Evolutionary conservation across 2,329 filamentous ascomycete species (phyloP), one percentile per base, ranked within the genome.

Genomic region (Xylaria sp.): DNA sequence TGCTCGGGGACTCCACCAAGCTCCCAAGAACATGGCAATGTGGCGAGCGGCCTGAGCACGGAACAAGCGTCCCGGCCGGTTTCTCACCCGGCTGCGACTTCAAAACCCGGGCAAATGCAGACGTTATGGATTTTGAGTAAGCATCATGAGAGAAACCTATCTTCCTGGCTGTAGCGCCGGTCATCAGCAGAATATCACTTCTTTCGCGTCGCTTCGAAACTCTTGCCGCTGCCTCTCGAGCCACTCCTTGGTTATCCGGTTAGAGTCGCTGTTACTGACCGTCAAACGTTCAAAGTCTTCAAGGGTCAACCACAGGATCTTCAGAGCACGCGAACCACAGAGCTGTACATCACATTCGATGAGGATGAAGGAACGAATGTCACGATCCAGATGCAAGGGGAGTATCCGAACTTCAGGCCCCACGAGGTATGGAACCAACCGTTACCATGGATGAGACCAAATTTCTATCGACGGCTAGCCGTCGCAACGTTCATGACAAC

Each of bases 121-220:
- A 76, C 75, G 8, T 71, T 79, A 48, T 78, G 74, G 74, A 78
- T 79, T 21, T 65, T 78, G 62, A 69, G 69, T 70, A 60, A 70
- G 69, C 62, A 57, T 57, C 37, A 18, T 35, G 27, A 53, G 27
- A 44, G 32, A 47, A 13, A 53, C 21, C 9, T 27, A 35, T 63
- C 21, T 44, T 27, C 44, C 13, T 47, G 23, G 13, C 21, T 16
- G 51, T 50, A 29, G 48, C 23, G 18, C 35, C 60, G 47, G 54
- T 50, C 42, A 44, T 50, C 42, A 44, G 55, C 32, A 47, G 60
- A 47, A 12, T 42, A 42, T 29, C 42, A 47, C 8, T 12, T 53
- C 25, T 35, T 51, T 50, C n/a, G 37, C 44, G 40, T 23, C 37
- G n/a, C 23, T 16, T 18, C 13, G 23, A 47, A 32, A 23, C 6